Base-by-base conservation (phyloP, 352 stramenopile species). In the Phytophthora sp. region DNA sequence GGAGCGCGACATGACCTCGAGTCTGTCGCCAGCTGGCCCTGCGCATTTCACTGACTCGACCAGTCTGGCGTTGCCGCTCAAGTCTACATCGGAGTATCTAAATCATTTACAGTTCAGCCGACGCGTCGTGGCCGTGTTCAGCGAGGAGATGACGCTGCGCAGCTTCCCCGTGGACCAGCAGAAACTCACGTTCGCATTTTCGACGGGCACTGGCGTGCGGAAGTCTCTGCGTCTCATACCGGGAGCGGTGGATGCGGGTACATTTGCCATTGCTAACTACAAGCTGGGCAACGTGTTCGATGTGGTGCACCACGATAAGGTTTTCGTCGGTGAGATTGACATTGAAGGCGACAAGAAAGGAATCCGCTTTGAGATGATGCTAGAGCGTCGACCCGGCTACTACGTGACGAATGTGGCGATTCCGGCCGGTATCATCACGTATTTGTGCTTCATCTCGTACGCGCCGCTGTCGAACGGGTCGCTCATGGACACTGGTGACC, bases 131-230 rank as follows among this genome's bases (percentile, higher is more conserved):
- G 80, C 76, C 2, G 60, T 71, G 6, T 89, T 89, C 53, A 84
- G 49, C 2, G 80, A 86, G 41, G 76, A 89, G 39, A 87, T 89
- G 79, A 69, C 72, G 2, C 55, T 87, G 13, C 76, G 80, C 33
- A 77, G 64, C 47, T 89, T 89, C 46, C 80, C 80, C 9, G 83
- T 86, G 26, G 80, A 89, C 45, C 76, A 84, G 31, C 80, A 89
- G 54, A 86, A 85, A 45, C 49, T 89, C 26, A 80, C 67, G 12
- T 84, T 88, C 39, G 59, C 69, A 4, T 84, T 88, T 31, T 75
- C 77, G 0, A 77, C 79, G 27, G 52, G 60, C 2, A 39, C 47
- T 7, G 78, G 76, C 5, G 66, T 85, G 29, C 62, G 68, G 8
- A 67, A 78, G 2, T 69, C 58, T 7, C 62, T 89, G 11, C 54